Conservation (phyloP, 2,329 filamentous ascomycete species). For the Hymenoscyphus fructigenus region DNA sequence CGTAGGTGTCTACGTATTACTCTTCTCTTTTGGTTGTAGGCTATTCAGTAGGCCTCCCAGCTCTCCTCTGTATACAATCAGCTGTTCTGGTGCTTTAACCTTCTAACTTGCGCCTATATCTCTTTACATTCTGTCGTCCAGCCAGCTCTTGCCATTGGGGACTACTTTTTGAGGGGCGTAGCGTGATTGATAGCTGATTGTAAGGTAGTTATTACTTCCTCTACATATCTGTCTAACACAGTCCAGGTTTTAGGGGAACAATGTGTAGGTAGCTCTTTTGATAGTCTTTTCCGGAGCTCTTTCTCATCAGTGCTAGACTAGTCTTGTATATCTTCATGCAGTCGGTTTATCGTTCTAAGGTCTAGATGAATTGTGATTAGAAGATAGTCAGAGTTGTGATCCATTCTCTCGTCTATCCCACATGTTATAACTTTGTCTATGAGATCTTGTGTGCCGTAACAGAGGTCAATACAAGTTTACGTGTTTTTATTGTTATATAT, state of each 20-base stretch:
- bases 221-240: conserved; percentile 23
- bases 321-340: too few relatives aligned
- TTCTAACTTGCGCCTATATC: conserved; percentile 3
- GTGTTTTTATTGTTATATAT: conserved; percentile 6
- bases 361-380: too few relatives aligned
- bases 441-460: conserved; percentile 9
- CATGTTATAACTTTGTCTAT: too few relatives aligned
- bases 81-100: too few relatives aligned
- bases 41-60: conserved; percentile 18
- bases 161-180: conserved; percentile 9
- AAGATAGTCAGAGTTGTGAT: conserved; percentile 18
- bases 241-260: conserved; percentile 22
- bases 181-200: conserved; percentile 15
- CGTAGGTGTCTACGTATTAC: conserved; percentile 10
- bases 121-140: conserved; percentile 12
- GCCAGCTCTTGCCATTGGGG: conserved; percentile 7
- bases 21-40: conserved; percentile 16
- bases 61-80: conserved; percentile 11
- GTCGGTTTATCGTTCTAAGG: too few relatives aligned
- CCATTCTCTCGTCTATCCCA: conserved; percentile 19
- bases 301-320: too few relatives aligned
- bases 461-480: conserved; percentile 6
- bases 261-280: too few relatives aligned
- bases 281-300: too few relatives aligned
- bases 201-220: conserved; percentile 26